Evolutionary conservation across 2,329 filamentous ascomycete genomes (phyloP), one percentile per base, ranked within the genome.

Genomic region (Sclerotiophoma versabilis): DNA sequence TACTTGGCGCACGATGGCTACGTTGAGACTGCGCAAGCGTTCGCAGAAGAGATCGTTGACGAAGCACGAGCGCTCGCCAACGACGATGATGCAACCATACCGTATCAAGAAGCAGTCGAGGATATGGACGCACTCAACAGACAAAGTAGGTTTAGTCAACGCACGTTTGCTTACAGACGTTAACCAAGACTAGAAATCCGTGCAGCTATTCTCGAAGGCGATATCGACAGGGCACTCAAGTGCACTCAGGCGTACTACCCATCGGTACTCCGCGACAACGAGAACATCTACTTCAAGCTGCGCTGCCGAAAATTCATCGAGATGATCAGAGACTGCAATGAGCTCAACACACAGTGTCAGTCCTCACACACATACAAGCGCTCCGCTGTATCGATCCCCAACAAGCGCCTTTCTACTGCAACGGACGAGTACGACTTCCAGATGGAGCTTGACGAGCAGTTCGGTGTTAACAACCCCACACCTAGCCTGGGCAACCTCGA

Each of bases 1-100:
- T 98, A 96, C 63, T 80, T 99, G 12, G 90, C 93, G 30, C 93
- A 98, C 65, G 95, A 98, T 67, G 95, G 95, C 54, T 98, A 97
- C 64, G 89, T 97, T 7, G 93, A 97, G 63, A 96, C 93, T 0
- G 93, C 93, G 8, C 86, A 88, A 59, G 92, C 91, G 0, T 98
- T 99, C 79, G 87, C 90, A 3, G 83, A 89, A 64, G 93, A 98
- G 69, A 86, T 96, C 22, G 83, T 85, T 48, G 79, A 83, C 14
- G 91, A 96, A 72, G 88, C 90, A 65, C 80, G 84, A 65, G 87
- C 90, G 8, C 77, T 96, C 50, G 84, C 83, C 58, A 80, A 85
- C 36, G 84, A 86, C 49, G 68, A 54, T 76, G 84, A 30, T 74
- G 55, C 59, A 36, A 60, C 57, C 64, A n/a, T 77, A 85, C 57